Evolutionary conservation across 139 green algal species (phyloP).

Genomic region (Edaphochlamys debaryana): DNA sequence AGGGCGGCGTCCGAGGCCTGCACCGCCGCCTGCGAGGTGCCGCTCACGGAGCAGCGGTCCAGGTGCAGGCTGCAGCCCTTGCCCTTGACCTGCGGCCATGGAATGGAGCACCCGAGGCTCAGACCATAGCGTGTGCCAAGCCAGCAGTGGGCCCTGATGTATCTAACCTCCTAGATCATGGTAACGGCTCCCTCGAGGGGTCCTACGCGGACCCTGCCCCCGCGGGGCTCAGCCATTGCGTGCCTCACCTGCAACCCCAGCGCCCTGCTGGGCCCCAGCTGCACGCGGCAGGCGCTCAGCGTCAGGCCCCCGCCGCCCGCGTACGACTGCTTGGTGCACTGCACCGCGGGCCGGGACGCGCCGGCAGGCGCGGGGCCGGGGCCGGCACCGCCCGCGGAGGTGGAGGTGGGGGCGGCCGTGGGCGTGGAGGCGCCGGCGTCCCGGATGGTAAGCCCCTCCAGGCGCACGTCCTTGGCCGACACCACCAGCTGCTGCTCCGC

Average conservation of each 20-base stretch:
- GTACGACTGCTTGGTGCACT: conserved; percentile 38
- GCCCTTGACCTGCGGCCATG: conserved; percentile 28
- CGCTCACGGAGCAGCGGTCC: neutral
- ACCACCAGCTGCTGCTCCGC: conserved; percentile 32
- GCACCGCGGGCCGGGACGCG: neutral
- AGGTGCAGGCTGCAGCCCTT: conserved; percentile 18
- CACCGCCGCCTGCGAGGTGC: neutral
- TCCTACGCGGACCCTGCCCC: too few species aligned
- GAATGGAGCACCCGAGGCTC: neutral
- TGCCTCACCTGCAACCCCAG: conserved; percentile 18
- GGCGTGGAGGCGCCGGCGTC: neutral
- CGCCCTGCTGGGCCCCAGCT: neutral
- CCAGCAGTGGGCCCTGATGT: too few species aligned
- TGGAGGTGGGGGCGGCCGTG: neutral
- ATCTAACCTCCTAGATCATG: too few species aligned
- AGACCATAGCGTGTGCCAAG: too few species aligned
- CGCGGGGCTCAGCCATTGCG: too few species aligned
- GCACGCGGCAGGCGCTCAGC: conserved; percentile 5
- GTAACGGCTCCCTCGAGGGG: too few species aligned
- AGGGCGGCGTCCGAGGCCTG: conserved; percentile 6
- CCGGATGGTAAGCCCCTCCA: neutral
- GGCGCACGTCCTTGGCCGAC: neutral
- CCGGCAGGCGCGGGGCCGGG: neutral
- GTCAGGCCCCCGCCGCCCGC: conserved; percentile 1
- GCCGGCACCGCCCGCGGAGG: neutral